phyloP scores from a whole-genome alignment of 2,329 filamentous ascomycete species.

The Diaporthe nobilis region DNA sequence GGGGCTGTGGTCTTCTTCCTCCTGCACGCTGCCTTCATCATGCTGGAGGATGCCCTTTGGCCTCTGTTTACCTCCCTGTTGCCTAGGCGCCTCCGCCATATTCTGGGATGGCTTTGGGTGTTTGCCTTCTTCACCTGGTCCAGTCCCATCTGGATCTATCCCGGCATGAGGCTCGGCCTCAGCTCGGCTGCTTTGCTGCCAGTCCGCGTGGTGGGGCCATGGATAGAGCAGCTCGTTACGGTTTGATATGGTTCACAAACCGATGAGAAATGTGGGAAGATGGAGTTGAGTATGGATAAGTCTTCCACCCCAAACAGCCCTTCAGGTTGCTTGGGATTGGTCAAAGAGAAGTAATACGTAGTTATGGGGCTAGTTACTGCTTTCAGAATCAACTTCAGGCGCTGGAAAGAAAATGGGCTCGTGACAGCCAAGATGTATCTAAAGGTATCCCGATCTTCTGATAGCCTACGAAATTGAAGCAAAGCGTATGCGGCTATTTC shows the following conservation, averaged over 20 bases:
- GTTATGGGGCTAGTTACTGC: too few species aligned
- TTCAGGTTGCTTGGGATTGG: not conserved
- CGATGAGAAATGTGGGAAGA: too few species aligned
- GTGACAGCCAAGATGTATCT: too few species aligned
- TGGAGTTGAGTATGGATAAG: not conserved
- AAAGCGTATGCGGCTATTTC: too few species aligned
- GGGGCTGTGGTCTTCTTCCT: constrained; percentile 28
- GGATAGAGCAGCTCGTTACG: constrained; percentile 4
- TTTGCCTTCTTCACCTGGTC: constrained; percentile 23
- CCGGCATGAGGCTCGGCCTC: constrained; percentile 17
- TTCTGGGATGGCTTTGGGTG: constrained; percentile 28
- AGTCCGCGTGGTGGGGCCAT: constrained; percentile 27
- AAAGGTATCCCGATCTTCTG: too few species aligned
- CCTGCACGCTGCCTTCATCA: constrained; percentile 33
- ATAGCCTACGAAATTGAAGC: too few species aligned
- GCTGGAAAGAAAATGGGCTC: too few species aligned
- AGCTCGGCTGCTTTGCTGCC: constrained; percentile 28
- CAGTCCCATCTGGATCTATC: constrained; percentile 23
- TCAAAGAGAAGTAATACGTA: not conserved
- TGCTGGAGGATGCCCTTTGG: constrained; percentile 27
- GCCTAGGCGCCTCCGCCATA: not conserved
- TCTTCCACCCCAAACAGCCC: not conserved
- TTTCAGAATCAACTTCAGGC: too few species aligned
- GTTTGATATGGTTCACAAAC: not conserved
- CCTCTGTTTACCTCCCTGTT: not conserved